A percentile compares a stretch with the other conserved stretches of the same genome.
Evolutionary conservation across 2,329 filamentous ascomycete genomes (phyloP).

Genomic region (Colletotrichum tropicicola): DNA sequence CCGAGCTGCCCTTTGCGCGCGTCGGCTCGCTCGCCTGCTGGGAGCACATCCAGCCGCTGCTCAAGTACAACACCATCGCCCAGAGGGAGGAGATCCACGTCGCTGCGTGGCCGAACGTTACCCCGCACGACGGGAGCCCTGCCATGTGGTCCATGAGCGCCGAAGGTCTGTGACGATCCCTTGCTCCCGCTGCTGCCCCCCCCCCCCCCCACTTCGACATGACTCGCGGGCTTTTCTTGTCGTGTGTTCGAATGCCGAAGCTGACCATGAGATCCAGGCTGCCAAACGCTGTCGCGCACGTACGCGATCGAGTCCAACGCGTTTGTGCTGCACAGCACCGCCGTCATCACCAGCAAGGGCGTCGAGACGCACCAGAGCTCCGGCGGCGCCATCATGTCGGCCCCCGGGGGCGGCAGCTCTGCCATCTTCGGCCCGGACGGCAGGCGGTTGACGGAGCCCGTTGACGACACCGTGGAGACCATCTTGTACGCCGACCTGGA

Average conservation of each 20-base stretch:
- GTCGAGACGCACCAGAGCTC: slow-evolving; percentile 47
- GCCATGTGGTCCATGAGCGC: slow-evolving; percentile 26
- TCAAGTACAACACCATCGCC: slow-evolving; percentile 40
- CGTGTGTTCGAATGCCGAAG: too few relatives aligned
- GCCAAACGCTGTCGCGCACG: slow-evolving; percentile 42
- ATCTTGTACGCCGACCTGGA: slow-evolving; percentile 62
- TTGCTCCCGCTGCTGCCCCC: too few relatives aligned
- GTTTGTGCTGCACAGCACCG: slow-evolving; percentile 50
- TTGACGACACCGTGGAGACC: slow-evolving; percentile 52
- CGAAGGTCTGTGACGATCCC: slow-evolving; percentile 26
- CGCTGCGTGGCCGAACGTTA: slow-evolving; percentile 37
- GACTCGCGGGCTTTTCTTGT: too few relatives aligned
- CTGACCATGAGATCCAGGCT: slow-evolving; percentile 41
- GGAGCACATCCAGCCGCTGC: slow-evolving; percentile 64
- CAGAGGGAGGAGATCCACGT: slow-evolving; percentile 40
- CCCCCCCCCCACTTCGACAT: too few relatives aligned
- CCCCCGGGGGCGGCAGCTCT: slow-evolving; percentile 54
- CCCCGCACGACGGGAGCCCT: slow-evolving; percentile 14
- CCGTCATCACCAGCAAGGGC: slow-evolving; percentile 49
- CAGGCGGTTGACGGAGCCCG: slow-evolving; percentile 48
- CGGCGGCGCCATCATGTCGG: slow-evolving; percentile 46
- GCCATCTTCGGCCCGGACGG: slow-evolving; percentile 63
- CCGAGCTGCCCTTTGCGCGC: slow-evolving; percentile 57
- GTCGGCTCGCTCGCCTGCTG: slow-evolving; percentile 65
- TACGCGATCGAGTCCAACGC: slow-evolving; percentile 54